These are phyloP conservation scores for Datisca glomerata DNA, from an alignment of 306 rosid genomes.

Conservation along the genomic window DNA sequence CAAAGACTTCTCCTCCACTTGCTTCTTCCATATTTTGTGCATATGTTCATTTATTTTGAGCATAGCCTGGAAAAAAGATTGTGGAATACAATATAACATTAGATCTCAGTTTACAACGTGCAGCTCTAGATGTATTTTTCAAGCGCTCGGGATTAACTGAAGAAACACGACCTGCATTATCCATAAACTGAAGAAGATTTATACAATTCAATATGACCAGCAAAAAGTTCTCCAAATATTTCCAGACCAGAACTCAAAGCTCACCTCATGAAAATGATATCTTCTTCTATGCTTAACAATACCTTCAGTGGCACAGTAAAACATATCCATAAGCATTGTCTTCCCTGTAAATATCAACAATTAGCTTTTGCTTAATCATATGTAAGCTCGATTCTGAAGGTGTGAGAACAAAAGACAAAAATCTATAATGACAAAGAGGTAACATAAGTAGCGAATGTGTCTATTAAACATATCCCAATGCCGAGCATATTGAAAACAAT, in stretches of 20 bases:
- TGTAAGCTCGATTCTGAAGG: neutral
- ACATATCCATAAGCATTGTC: slow-evolving; percentile 99
- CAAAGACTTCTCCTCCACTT: slow-evolving; percentile 57
- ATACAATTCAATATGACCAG: slow-evolving; percentile 8
- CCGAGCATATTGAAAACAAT: too few relatives aligned
- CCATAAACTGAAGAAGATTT: neutral
- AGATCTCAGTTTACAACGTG: too few relatives aligned
- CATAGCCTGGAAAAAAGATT: slow-evolving; percentile 63
- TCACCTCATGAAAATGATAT: slow-evolving; percentile 93
- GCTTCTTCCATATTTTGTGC: slow-evolving; percentile 88
- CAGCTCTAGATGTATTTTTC: too few relatives aligned
- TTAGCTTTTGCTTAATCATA: neutral
- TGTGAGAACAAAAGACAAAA: neutral
- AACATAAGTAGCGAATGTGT: too few relatives aligned
- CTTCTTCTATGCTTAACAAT: slow-evolving; percentile 75
- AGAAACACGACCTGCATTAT: slow-evolving; percentile 2
- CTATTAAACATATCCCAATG: too few relatives aligned
- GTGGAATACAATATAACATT: slow-evolving; percentile 10
- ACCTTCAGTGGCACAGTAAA: slow-evolving; percentile 71
- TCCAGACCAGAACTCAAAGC: slow-evolving; percentile 17
- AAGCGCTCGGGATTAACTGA: too few relatives aligned
- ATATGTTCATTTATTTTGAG: slow-evolving; percentile 90
- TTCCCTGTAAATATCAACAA: slow-evolving; percentile 44
- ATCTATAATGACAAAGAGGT: too few relatives aligned
- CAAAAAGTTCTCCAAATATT: slow-evolving; percentile 1